Base-by-base conservation (phyloP, 106 monocot genomes). In the Cymbidium sinense region DNA sequence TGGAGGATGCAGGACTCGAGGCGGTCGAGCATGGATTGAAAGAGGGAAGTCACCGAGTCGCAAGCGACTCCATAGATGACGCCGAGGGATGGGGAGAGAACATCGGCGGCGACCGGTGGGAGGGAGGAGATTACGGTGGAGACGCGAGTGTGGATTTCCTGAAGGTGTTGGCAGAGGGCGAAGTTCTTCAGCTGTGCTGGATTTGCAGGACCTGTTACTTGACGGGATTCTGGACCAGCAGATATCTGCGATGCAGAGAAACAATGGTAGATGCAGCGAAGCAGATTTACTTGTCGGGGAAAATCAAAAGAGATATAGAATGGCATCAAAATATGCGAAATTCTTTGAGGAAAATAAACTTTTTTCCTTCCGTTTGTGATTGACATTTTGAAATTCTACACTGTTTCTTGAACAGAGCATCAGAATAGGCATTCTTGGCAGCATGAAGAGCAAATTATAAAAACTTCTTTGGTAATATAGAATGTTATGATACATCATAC, bases 221-320 rank as follows among this genome's bases (percentile, higher is more conserved):
- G 98, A n/a, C 89, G 90, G n/a, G 88, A 83, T 83, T 99, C 98
- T 65, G 87, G 87, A 51, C 98, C 98, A 25, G 98, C 87, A 5
- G 94, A 91, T 76, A 98, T 88, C 94, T 95, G 79, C 64, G 62
- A 70, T 5, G 23, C 21, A 20, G 58, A n/a, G 58, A 20, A 58
- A 58, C 21, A 25, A 47, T 41, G 9, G 41, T 41, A 0, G 8
- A 41, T 8, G 0, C 41, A 41, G 41, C 9, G 41, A 41, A 9
- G 41, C 41, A 41, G 41, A 41, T 41, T 41, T 41, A 41, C 8
- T 41, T 41, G 41, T 9, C 6, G 41, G 4, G 41, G 9, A 41
- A 41, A 41, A 7, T 41, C 41, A 7, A 6, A 41, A 41, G 8
- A 41, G 41, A 41, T 41, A 41, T 41, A 41, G 6, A 6, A 6